Evolutionary conservation across 1,139 yeast genomes (phyloP), one percentile per base, ranked within the genome.

Genomic region (Geotrichum cucujoidarum): DNA sequence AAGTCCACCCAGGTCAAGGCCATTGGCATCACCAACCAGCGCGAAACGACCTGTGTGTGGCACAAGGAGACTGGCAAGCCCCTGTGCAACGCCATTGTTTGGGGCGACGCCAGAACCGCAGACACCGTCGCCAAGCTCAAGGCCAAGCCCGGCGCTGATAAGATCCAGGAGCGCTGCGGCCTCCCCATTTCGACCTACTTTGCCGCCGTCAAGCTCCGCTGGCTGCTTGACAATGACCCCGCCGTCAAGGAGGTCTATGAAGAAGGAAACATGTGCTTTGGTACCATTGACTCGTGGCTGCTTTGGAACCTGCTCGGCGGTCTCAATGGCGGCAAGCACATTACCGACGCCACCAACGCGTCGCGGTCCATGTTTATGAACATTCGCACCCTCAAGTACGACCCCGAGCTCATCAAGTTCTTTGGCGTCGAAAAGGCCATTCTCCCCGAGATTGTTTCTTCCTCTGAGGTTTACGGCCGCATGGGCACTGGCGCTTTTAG

Each of bases 251-350:
- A 78, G 43, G 82, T 83, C 51, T 87, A 88, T 65, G 89, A 85
- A 51, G 60, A 62, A 29, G 94, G 90, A 45, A 86, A 83, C 53
- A 73, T 90, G 62, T 83, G 87, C 83, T 89, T 90, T 65, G 97
- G 97, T 50, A 90, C 97, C 34, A 85, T 90, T 47, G 97, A 90
- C 68, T 81, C 95, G 30, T 90, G 97, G 97, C 76, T 90, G 60
- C 80, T 90, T 55, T 88, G 86, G 69, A 85, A 88, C 62, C 71
- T 90, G 65, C 85, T 96, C 36, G 79, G 80, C 56, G 86, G 84
- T 60, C 53, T 53, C 38, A 56, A 60, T 40, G 68, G 69, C 11
- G 64, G 62, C 14, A 67, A 80, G 1, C 87, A 79, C 65, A 83
- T 86, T 44, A 81, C 96, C 1, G 97, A 90, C 67, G 83, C 89